Base-by-base conservation (phyloP, 2,329 filamentous ascomycete species). In the Alternaria viburni region DNA sequence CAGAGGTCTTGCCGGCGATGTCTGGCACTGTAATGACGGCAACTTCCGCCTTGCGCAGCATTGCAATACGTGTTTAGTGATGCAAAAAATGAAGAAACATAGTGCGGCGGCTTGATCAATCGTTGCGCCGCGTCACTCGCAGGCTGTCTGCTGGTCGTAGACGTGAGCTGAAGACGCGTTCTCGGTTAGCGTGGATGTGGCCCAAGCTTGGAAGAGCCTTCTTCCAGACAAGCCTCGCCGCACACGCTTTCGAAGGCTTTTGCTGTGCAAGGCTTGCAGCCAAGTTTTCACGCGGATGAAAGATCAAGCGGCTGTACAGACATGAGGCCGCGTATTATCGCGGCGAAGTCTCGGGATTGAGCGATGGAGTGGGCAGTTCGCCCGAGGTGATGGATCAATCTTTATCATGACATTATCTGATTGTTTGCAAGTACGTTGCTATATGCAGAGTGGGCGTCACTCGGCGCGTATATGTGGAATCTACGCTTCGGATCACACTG, bases 401-500 rank as follows among this genome's bases (percentile, higher is more conserved):
- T 6, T 23, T 23, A 36, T 2, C 26, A 36, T 8, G 9, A 3
- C 49, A 36, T 51, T 51, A 2, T 23, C 7, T 51, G 8, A 1
- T 1, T 32, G 47, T 19, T 51, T 32, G 6, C 47, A 51, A 4
- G 47, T 51, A 36, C 28, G 1, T 2, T 36, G 15, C 2, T 2
- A 32, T 10, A 36, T 51, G 8, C 28, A 1, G 3, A n/a, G 4
- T 13, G 12, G 17, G 1, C 43, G 17, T 13, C 43, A 44, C 43
- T 5, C 0, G 3, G 8, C 13, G 28, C 28, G 5, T 15, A 0
- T 6, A 28, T 1, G 4, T 3, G 6, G 3, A 3, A 17, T 12
- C n/a, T 11, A n/a, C n/a, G n/a, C 23, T 28, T 3, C 44, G 8
- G 2, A 17, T 65, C 57, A 76, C 4, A 74, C 73, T 8, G 61